Conservation (phyloP, 306 rosid species). For the Rubus idaeus region DNA sequence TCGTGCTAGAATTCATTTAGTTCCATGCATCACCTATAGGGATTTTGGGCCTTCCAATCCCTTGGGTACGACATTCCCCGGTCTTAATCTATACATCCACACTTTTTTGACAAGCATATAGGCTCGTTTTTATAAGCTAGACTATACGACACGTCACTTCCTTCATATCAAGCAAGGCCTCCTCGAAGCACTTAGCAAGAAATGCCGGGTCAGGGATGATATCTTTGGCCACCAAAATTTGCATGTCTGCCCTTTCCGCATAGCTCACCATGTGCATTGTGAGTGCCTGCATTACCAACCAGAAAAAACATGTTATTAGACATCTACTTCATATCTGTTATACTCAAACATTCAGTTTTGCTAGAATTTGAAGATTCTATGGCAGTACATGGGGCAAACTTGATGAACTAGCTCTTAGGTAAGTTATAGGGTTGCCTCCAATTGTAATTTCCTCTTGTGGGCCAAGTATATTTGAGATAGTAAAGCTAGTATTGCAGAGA, state of each 20-base stretch:
- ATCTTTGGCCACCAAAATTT: conserved; percentile 86
- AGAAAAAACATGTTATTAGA: background rate
- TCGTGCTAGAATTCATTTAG: no score
- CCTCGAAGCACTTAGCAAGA: conserved; percentile 85
- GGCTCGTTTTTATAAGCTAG: no score
- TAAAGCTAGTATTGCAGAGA: conserved; percentile 70
- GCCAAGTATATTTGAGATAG: conserved; percentile 80
- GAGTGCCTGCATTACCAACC: conserved; percentile 61
- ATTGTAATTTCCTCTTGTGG: conserved; percentile 73
- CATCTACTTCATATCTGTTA: background rate
- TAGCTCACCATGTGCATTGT: conserved; percentile 87
- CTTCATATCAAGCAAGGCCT: conserved; percentile 79
- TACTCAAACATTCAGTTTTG: background rate
- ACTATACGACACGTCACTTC: no score
- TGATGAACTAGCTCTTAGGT: conserved; percentile 65
- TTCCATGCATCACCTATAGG: no score
- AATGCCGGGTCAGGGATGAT: conserved; percentile 78
- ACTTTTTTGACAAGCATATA: no score
- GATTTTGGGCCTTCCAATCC: no score
- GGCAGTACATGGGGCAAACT: conserved; percentile 70
- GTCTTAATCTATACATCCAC: no score
- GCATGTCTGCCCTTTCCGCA: conserved; percentile 86
- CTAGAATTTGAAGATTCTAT: background rate
- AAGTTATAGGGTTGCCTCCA: conserved; percentile 68
- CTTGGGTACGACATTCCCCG: no score